phyloP scores from a whole-genome alignment of 441 rosid species.

The Erysimum pusillum region DNA sequence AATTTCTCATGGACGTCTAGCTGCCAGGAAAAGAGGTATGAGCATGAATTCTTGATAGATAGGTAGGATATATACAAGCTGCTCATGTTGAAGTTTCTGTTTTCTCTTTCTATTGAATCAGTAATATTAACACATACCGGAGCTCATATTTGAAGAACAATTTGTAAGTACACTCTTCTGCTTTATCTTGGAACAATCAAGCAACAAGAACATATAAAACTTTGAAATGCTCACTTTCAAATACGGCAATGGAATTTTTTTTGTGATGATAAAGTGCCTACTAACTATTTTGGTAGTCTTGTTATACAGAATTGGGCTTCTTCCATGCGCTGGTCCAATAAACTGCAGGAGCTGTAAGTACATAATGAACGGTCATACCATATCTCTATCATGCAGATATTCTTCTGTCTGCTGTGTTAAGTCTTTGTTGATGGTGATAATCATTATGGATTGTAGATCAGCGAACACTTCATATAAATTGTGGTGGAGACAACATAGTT shows the following conservation, averaged over 20 bases:
- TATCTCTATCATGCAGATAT: neutral
- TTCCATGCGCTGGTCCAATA: slow-evolving; percentile 60
- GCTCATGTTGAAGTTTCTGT: slow-evolving; percentile 24
- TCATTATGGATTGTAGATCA: slow-evolving; percentile 50
- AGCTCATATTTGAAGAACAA: slow-evolving; percentile 52
- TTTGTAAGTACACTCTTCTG: slow-evolving; percentile 52
- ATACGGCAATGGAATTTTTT: neutral
- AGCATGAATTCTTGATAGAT: too few species aligned
- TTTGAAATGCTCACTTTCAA: too few species aligned
- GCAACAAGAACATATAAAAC: too few species aligned
- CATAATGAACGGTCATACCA: neutral
- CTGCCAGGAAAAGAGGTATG: slow-evolving; percentile 64
- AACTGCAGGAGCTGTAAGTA: slow-evolving; percentile 47
- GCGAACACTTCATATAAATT: slow-evolving; percentile 60
- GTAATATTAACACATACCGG: slow-evolving; percentile 68
- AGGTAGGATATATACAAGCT: too few species aligned
- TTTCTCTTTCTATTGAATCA: slow-evolving; percentile 51
- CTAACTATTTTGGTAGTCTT: neutral
- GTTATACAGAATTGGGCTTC: slow-evolving; percentile 46
- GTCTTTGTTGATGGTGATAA: slow-evolving; percentile 19
- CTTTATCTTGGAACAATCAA: slow-evolving; percentile 18
- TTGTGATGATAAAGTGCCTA: neutral
- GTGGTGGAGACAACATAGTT: slow-evolving; percentile 69
- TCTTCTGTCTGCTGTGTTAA: too few species aligned
- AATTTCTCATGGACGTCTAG: slow-evolving; percentile 58